Base-by-base conservation (phyloP, 2,329 filamentous ascomycete species). In the Apiospora arundinis region DNA sequence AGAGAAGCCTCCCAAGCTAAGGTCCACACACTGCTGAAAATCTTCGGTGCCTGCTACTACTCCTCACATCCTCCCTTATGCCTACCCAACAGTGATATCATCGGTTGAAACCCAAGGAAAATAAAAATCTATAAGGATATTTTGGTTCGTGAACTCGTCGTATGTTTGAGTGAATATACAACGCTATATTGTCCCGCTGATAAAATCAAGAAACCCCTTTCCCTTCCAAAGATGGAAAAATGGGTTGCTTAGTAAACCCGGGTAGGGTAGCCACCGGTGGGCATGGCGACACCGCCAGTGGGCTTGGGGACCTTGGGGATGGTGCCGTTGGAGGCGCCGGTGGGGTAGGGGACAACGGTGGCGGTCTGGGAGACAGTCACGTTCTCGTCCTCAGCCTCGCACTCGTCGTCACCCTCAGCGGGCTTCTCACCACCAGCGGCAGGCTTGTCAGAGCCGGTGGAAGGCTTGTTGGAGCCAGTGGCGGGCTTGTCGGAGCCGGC, bases 281-380 rank as follows among this genome's bases (percentile, higher is more conserved):
- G 23, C 49, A 28, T 37, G 28, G 14, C 25, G 21, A 78, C 78
- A 45, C 77, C 78, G 68, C 67, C 72, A 32, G 73, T 71, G 46
- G 66, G 72, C 23, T 68, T 72, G 5, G 75, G 68, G 60, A 46
- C 28, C 23, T 68, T 72, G 5, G 75, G 68, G 60, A 46, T 32
- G 11, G 75, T 70, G 60, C 65, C 60, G 71, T 66, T 72, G 63
- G 32, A 8, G 60, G 65, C 44, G 21, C 45, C 48, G 46, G 45
- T 46, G 65, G 48, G 48, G 48, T 49, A 60, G 45, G 70, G 70
- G 46, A 70, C 48, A n/a, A 67, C 46, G 40, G 65, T 70, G 46
- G 65, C 45, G 2, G 49, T 48, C 21, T 37, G 23, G 46, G 52
- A 49, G 18, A 48, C 60, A 21, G 60, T 70, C 37, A 70, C 69